phyloP scores from a whole-genome alignment of 2,329 filamentous ascomycete species.

The Emmonsiellopsis sp. region DNA sequence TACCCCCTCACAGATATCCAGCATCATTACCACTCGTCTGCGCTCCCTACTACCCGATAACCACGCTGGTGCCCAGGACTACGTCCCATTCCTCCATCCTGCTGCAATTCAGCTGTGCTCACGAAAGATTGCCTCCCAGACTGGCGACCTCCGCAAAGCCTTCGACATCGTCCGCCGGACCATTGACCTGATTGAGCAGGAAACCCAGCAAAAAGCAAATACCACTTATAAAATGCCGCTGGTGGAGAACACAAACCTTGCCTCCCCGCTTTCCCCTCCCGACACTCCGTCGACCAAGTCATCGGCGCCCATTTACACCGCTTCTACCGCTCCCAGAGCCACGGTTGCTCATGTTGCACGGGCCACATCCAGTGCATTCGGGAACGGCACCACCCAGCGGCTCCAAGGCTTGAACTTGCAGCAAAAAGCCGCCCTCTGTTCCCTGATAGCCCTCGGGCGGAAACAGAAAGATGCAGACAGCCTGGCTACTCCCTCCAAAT shows the following conservation, averaged over 20 bases:
- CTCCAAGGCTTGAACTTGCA: conserved; percentile 86
- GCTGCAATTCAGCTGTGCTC: conserved; percentile 89
- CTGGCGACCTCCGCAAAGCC: conserved; percentile 85
- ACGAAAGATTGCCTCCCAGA: conserved; percentile 89
- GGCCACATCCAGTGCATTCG: conserved; percentile 81
- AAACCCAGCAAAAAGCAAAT: conserved; percentile 61
- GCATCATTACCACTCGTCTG: conserved; percentile 75
- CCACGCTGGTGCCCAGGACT: conserved; percentile 41
- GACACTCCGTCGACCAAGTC: conserved; percentile 72
- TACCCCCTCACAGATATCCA: conserved; percentile 75
- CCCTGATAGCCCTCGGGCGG: conserved; percentile 78
- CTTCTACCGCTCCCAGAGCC: conserved; percentile 75
- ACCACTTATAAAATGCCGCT: conserved; percentile 41
- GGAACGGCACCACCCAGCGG: conserved; percentile 76
- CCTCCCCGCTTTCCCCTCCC: conserved; percentile 50
- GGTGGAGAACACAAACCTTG: neutral
- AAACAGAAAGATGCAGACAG: conserved; percentile 26
- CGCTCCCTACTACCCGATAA: conserved; percentile 56
- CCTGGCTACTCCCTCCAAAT: conserved; percentile 52
- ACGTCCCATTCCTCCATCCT: conserved; percentile 83
- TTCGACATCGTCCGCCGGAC: conserved; percentile 89
- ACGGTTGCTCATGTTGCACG: conserved; percentile 87
- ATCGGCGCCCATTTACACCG: conserved; percentile 51
- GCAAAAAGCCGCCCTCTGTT: conserved; percentile 89
- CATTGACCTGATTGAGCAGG: conserved; percentile 78